Percentiles rank a stretch among this genome's conserved stretches.
phyloP scores from a whole-genome alignment of 106 monocot species.

The Amphibolis antarctica region DNA sequence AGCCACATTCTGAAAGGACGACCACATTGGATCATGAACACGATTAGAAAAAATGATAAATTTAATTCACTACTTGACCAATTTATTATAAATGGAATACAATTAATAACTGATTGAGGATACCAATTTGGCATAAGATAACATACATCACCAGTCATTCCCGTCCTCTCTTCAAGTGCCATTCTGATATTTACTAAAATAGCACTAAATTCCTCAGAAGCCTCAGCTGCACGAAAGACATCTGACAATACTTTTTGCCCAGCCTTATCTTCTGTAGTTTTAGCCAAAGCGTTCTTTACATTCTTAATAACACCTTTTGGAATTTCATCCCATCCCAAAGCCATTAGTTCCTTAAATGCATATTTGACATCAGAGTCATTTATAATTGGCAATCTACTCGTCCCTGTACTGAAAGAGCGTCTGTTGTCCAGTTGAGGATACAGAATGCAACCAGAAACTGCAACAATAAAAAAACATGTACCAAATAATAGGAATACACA shows the following conservation, averaged over 20 bases:
- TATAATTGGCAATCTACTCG: conserved; percentile 32
- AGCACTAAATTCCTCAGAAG: conserved; percentile 68
- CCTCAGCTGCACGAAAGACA: conserved; percentile 75
- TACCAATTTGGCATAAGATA: too few relatives aligned
- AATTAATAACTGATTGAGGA: background rate
- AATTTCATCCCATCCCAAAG: conserved; percentile 67
- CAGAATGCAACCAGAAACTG: conserved; percentile 4
- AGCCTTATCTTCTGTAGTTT: conserved; percentile 53
- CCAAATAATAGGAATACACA: background rate
- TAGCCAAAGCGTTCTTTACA: conserved; percentile 73
- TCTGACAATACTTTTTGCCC: conserved; percentile 58
- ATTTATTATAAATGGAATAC: background rate
- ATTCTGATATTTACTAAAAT: conserved; percentile 78
- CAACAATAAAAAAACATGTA: background rate
- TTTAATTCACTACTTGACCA: background rate
- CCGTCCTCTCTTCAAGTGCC: conserved; percentile 84
- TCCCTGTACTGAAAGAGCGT: conserved; percentile 28
- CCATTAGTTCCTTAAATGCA: conserved; percentile 91
- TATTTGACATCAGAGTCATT: conserved; percentile 58
- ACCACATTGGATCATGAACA: background rate
- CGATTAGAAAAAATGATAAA: background rate
- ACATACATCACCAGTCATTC: conserved; percentile 78
- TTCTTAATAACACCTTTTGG: conserved; percentile 45
- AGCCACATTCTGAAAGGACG: conserved; percentile 48
- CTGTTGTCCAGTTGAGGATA: conserved; percentile 15